Base-by-base conservation (phyloP, 2,329 filamentous ascomycete species). In the Colletotrichum graminicola region DNA sequence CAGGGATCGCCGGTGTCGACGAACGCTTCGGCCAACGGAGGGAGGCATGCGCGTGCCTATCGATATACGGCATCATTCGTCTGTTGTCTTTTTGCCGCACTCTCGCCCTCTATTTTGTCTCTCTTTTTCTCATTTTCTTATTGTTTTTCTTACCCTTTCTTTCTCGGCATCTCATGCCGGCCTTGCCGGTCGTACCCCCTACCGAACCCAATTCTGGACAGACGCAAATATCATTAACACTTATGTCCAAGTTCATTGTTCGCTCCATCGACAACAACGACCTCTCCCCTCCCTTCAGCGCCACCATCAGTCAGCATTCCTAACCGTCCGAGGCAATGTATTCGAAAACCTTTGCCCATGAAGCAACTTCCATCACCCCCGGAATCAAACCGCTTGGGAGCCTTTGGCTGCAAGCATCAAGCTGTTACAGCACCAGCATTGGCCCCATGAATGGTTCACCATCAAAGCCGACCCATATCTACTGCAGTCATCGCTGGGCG, bases 351-450 rank as follows among this genome's bases (percentile, higher is more conserved):
- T 39, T n/a, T 43, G 21, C 43, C 23, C n/a, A 23, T 39, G 55
- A 23, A n/a, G n/a, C n/a, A n/a, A n/a, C 43, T 12, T 39, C 36
- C 36, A 14, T 61, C 43, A 34, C 32, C 29, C 6, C 23, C 41
- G 39, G 39, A 29, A 41, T 7, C 52, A 59, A 34, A 36, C 29
- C 62, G 29, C 39, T 57, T 56, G n/a, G 43, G 43, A 36, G 34
- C 49, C 62, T 43, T 16, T n/a, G 64, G 32, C 64, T 39, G 66
- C 66, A 64, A 64, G 54, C 41, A 68, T 34, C 43, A 45, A 51
- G 43, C 32, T 59, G 43, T 56, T 67, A 51, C 49, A 49, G 55
- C 65, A 51, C 47, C 59, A 64, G 41, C 60, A 68, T 32, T 29
- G 41, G 60, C 51, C 32, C 39, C 26, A 51, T 39, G 32, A 14